Conservation (phyloP, 108 stramenopile species). For the Epipyxis sp. region DNA sequence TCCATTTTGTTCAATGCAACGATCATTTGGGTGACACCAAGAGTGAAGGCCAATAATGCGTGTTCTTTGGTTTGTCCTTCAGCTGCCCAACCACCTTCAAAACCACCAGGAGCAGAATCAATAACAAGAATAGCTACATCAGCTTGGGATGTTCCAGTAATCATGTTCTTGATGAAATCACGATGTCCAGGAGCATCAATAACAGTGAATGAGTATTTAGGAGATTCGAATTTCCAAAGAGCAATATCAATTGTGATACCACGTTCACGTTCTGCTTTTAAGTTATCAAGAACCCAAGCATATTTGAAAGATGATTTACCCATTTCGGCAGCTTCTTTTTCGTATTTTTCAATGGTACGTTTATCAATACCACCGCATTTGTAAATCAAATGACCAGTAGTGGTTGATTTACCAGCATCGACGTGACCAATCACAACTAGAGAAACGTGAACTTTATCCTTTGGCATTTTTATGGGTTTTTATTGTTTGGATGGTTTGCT, state of each 20-base stretch:
- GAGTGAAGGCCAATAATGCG: slow-evolving; percentile 83
- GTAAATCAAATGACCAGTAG: slow-evolving; percentile 89
- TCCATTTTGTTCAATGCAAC: slow-evolving; percentile 95
- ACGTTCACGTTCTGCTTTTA: slow-evolving; percentile 90
- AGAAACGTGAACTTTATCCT: slow-evolving; percentile 32
- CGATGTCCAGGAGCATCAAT: slow-evolving; percentile 94
- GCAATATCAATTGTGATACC: slow-evolving; percentile 92
- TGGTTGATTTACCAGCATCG: slow-evolving; percentile 91
- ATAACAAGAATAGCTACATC: slow-evolving; percentile 86
- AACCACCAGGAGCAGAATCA: slow-evolving; percentile 73
- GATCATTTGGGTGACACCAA: slow-evolving; percentile 95
- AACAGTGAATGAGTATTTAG: slow-evolving; percentile 78
- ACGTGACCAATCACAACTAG: slow-evolving; percentile 67
- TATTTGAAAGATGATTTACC: slow-evolving; percentile 90
- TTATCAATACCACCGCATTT: slow-evolving; percentile 73
- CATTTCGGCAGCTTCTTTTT: slow-evolving; percentile 86
- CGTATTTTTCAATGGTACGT: slow-evolving; percentile 89
- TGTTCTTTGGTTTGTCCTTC: slow-evolving; percentile 89
- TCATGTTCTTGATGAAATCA: slow-evolving; percentile 85
- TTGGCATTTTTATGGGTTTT: slow-evolving; percentile 10
- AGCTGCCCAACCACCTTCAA: slow-evolving; percentile 81
- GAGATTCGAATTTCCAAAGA: slow-evolving; percentile 84
- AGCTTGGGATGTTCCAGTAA: slow-evolving; percentile 88
- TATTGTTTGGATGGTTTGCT: too few species aligned
- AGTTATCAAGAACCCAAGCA: slow-evolving; percentile 92